Evolutionary conservation across 768 basidiomycete genomes (phyloP).

Genomic region (Podaxis sp.): DNA sequence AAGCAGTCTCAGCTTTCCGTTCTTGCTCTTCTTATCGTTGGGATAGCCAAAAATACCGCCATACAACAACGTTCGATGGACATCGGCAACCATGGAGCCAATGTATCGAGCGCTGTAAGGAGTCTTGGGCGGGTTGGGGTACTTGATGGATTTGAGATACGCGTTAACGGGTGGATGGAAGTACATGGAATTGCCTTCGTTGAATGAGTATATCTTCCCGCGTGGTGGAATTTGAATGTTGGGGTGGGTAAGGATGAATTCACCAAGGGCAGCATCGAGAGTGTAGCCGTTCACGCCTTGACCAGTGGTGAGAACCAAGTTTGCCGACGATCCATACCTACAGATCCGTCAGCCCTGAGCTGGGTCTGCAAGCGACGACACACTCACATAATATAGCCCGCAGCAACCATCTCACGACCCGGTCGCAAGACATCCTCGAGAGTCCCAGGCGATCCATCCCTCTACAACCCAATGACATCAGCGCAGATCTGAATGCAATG

Average conservation of each 20-base stretch:
- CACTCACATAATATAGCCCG: conserved; percentile 92
- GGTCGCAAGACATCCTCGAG: conserved; percentile 89
- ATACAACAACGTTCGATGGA: conserved; percentile 93
- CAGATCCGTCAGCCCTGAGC: background rate
- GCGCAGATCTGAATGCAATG: conserved; percentile 3
- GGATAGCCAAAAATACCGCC: conserved; percentile 99
- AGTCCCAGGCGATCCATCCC: conserved; percentile 73
- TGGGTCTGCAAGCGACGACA: conserved; percentile 9
- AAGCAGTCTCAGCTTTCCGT: conserved; percentile 88
- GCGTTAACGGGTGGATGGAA: conserved; percentile 80
- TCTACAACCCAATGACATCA: conserved; percentile 38
- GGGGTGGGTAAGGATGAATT: conserved; percentile 98
- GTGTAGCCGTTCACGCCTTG: conserved; percentile 98
- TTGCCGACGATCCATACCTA: conserved; percentile 90
- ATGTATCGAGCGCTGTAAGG: conserved; percentile 94
- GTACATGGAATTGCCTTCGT: conserved; percentile 97
- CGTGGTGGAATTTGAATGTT: conserved; percentile 92
- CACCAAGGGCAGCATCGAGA: conserved; percentile 90
- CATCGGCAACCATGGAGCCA: conserved; percentile 99
- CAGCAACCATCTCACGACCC: conserved; percentile 96
- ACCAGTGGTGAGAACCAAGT: conserved; percentile 93
- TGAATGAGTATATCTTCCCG: conserved; percentile 99
- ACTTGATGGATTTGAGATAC: conserved; percentile 92
- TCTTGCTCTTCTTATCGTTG: conserved; percentile 96
- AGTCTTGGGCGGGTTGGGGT: conserved; percentile 69